Conservation (phyloP, 2,329 filamentous ascomycete genomes). For the Colletotrichum aenigma region DNA sequence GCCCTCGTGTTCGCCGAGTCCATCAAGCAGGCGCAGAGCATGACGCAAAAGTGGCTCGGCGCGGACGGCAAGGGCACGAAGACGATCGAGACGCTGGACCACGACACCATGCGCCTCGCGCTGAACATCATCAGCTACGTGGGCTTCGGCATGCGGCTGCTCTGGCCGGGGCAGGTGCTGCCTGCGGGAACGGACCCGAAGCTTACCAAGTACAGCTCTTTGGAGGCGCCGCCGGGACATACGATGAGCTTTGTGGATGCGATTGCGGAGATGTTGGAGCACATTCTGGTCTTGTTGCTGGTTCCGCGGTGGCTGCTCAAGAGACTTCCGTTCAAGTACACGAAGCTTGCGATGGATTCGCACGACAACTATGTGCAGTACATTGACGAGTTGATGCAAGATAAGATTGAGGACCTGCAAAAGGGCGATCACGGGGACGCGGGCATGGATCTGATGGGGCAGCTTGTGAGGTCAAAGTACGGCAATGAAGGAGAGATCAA, state of each 20-base stretch:
- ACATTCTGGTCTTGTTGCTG: conserved; percentile 66
- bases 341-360: conserved; percentile 57
- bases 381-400: conserved; percentile 70
- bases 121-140: conserved; percentile 67
- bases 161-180: conserved; percentile 66
- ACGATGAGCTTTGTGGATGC: conserved; percentile 70
- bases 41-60: conserved; percentile 64
- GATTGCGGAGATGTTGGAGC: conserved; percentile 64
- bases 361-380: conserved; percentile 70
- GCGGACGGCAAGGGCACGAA: conserved; percentile 30
- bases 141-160: conserved; percentile 69
- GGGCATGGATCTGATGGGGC: conserved; percentile 58
- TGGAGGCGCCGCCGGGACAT: conserved; percentile 54
- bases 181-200: conserved; percentile 46
- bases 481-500: conserved; percentile 25
- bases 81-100: conserved; percentile 61
- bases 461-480: conserved; percentile 50
- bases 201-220: conserved; percentile 52
- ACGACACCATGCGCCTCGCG: conserved; percentile 68
- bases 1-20: conserved; percentile 66
- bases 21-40: conserved; percentile 63
- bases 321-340: conserved; percentile 53
- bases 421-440: conserved; percentile 41
- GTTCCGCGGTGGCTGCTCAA: conserved; percentile 60
- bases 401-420: conserved; percentile 55